A percentile compares a stretch with the other conserved stretches of the same genome.
These are phyloP conservation scores for Rhododendron henanense DNA, from an alignment of 148 eudicot genomes.

Conservation along the genomic window DNA sequence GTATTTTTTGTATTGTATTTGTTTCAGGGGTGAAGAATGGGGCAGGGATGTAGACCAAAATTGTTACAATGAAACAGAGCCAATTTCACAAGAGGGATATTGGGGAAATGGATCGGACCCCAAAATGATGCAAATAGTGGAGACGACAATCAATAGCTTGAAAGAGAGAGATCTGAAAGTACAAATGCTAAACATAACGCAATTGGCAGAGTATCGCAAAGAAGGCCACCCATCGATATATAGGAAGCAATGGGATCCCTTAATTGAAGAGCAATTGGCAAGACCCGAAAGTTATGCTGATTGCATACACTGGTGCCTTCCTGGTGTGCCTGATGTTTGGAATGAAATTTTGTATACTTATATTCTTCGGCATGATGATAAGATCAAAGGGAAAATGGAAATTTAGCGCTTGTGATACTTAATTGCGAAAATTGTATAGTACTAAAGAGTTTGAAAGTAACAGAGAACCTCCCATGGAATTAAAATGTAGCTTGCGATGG, in stretches of 20 bases:
- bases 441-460: not conserved
- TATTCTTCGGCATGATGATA: not conserved
- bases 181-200: slow-evolving; percentile 13
- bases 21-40: too few relatives aligned
- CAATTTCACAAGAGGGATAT: not conserved
- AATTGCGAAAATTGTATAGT: not conserved
- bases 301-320: slow-evolving; percentile 33
- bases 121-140: slow-evolving; percentile 1
- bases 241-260: slow-evolving; percentile 23
- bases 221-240: slow-evolving; percentile 13
- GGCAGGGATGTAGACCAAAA: too few relatives aligned
- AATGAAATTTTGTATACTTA: slow-evolving; percentile 25
- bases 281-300: slow-evolving; percentile 20
- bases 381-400: not conserved
- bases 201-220: slow-evolving; percentile 11
- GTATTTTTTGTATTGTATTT: too few relatives aligned
- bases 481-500: not conserved
- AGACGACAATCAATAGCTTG: not conserved
- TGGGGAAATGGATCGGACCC: not conserved
- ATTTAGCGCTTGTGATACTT: not conserved
- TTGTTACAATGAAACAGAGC: too few relatives aligned
- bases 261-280: slow-evolving; percentile 15
- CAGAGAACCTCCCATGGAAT: not conserved
- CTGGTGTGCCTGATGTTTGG: slow-evolving; percentile 31
- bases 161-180: slow-evolving; percentile 11